A percentile compares a stretch with the other conserved stretches of the same genome.
phyloP scores from a whole-genome alignment of 1,284 basidiomycete species.

The Porphyrellus sp. region DNA sequence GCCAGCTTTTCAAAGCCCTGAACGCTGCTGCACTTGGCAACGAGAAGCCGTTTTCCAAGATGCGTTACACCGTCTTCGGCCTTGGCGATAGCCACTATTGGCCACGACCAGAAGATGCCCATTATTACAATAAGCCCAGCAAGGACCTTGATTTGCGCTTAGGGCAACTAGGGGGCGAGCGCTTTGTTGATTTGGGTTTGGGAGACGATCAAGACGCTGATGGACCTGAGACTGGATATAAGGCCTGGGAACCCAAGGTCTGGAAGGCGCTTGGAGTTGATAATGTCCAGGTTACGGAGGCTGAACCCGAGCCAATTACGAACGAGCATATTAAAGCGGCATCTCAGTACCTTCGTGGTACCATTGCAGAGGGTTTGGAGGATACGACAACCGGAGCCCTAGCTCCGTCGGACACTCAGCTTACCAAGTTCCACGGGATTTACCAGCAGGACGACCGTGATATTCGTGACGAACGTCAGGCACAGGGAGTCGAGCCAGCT shows the following conservation, averaged over 20 bases:
- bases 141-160: conserved; percentile 87
- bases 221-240: conserved; percentile 95
- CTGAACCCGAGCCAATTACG: conserved; percentile 94
- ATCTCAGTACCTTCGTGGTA: conserved; percentile 91
- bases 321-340: conserved; percentile 99
- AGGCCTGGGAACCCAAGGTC: conserved; percentile 86
- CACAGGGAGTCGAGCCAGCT: conserved; percentile 92
- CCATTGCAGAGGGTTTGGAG: conserved; percentile 87
- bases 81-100: conserved; percentile 99
- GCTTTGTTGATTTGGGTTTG: conserved; percentile 74
- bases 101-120: conserved; percentile 94
- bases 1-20: conserved; percentile 85
- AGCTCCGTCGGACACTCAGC: conserved; percentile 85
- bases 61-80: conserved; percentile 85
- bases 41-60: conserved; percentile 54
- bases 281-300: conserved; percentile 83
- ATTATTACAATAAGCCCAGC: conserved; percentile 96
- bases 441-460: conserved; percentile 98
- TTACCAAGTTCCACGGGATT: conserved; percentile 99
- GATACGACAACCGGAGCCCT: conserved; percentile 89
- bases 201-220: conserved; percentile 99
- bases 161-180: conserved; percentile 71
- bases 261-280: conserved; percentile 98
- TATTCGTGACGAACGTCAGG: conserved; percentile 93
- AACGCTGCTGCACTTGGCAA: conserved; percentile 62